Evolutionary conservation across 1,284 basidiomycete species (phyloP).

Genomic region (Melampsora larici-populina): DNA sequence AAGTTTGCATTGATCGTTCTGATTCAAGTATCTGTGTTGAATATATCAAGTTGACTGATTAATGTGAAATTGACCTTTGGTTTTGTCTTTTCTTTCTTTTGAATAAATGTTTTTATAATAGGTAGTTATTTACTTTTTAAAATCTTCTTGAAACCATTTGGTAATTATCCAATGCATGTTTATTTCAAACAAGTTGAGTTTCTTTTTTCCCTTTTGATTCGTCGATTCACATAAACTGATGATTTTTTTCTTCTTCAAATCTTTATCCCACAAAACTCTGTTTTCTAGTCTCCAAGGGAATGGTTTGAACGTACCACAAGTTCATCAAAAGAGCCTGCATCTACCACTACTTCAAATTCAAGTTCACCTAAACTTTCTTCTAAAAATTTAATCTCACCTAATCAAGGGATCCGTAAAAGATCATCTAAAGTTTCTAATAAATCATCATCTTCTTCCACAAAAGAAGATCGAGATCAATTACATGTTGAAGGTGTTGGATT

Average conservation of each 20-base stretch:
- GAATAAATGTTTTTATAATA: no score
- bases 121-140: conserved; percentile 41
- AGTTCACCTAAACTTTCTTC: not conserved
- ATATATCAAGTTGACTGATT: not conserved
- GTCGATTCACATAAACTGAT: no score
- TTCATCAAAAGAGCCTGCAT: not conserved
- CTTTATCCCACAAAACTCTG: not conserved
- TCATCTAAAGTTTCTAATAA: not conserved
- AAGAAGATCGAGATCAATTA: not conserved
- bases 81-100: not conserved
- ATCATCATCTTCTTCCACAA: not conserved
- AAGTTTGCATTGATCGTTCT: no score
- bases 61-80: not conserved
- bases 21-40: no score
- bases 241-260: not conserved
- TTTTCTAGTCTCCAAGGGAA: conserved; percentile 11
- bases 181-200: conserved; percentile 42
- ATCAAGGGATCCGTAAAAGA: not conserved
- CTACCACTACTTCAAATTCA: conserved; percentile 15
- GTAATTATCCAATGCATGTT: conserved; percentile 34
- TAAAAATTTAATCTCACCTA: not conserved
- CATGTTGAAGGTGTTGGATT: conserved; percentile 18
- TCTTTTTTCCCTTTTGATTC: not conserved
- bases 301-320: not conserved
- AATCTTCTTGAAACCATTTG: conserved; percentile 36